Evolutionary conservation across 805 yeast species (phyloP).

Genomic region (Kluyveromyces lactis): DNA sequence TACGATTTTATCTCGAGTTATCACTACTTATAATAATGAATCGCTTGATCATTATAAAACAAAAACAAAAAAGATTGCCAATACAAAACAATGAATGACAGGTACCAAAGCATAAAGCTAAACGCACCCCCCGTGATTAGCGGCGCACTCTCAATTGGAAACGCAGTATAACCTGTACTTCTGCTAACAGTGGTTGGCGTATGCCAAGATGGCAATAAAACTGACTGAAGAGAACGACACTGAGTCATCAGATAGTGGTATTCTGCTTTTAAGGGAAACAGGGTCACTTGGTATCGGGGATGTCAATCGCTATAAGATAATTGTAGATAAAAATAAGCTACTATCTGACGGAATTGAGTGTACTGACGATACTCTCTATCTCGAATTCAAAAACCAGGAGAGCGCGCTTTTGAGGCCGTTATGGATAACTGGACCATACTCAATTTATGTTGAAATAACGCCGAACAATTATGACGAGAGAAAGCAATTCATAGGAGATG

Average conservation of each 20-base stretch:
- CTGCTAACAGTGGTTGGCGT: no score
- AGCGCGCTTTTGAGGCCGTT: conserved; percentile 71
- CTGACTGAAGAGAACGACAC: no score
- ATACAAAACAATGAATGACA: no score
- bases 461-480: conserved; percentile 55
- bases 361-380: conserved; percentile 15
- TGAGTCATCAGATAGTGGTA: background rate
- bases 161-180: no score
- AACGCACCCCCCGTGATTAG: no score
- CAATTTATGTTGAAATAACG: conserved; percentile 74
- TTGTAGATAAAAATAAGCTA: conserved; percentile 14
- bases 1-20: no score
- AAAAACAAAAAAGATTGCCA: no score
- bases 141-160: no score
- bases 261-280: conserved; percentile 1
- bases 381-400: conserved; percentile 64
- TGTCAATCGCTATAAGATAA: conserved; percentile 19
- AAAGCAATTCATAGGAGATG: conserved; percentile 32
- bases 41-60: no score
- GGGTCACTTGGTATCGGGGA: conserved; percentile 21
- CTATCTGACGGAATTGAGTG: conserved; percentile 7
- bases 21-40: no score
- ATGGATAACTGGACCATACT: conserved; percentile 81
- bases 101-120: no score
- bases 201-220: no score